These are phyloP conservation scores for Elsinoe australis DNA, from an alignment of 2,329 filamentous ascomycete species.

Conservation along the genomic window DNA sequence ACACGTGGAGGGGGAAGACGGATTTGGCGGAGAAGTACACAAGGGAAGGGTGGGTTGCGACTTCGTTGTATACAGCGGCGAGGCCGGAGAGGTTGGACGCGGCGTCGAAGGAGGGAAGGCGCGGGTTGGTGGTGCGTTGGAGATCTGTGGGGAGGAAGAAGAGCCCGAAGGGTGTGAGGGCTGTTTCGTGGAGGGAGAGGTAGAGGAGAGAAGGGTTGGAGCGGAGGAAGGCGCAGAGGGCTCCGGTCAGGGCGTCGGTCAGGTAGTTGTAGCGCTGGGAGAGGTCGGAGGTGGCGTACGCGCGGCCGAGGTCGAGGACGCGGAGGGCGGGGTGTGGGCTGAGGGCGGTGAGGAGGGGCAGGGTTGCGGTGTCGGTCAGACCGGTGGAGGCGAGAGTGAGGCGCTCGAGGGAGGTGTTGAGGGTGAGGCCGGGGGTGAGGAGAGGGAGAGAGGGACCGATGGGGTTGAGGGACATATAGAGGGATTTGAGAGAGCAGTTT, in stretches of 20 bases:
- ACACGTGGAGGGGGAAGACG: slow-evolving; percentile 29
- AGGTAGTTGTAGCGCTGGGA: slow-evolving; percentile 44
- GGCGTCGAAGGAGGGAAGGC: background rate
- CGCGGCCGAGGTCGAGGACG: slow-evolving; percentile 41
- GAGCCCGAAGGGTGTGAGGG: slow-evolving; percentile 27
- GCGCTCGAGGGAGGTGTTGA: slow-evolving; percentile 25
- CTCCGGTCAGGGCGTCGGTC: slow-evolving; percentile 32
- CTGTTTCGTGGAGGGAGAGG: slow-evolving; percentile 36
- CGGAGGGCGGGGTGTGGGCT: slow-evolving; percentile 32
- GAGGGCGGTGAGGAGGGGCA: slow-evolving; percentile 35
- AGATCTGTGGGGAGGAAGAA: slow-evolving; percentile 21
- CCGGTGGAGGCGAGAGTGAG: slow-evolving; percentile 40
- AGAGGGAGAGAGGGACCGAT: slow-evolving; percentile 25
- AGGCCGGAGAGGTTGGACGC: slow-evolving; percentile 21
- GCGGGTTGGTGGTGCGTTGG: too few species aligned
- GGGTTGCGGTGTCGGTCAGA: slow-evolving; percentile 35
- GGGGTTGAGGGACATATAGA: slow-evolving; percentile 32
- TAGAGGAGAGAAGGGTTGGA: slow-evolving; percentile 33
- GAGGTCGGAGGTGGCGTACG: slow-evolving; percentile 42
- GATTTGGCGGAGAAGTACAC: slow-evolving; percentile 35
- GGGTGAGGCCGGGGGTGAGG: slow-evolving; percentile 25
- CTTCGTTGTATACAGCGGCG: slow-evolving; percentile 27
- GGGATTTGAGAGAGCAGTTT: slow-evolving; percentile 26
- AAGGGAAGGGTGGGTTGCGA: slow-evolving; percentile 30
- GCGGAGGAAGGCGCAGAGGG: slow-evolving; percentile 33